phyloP scores from a whole-genome alignment of 139 green algal genomes.

The Micromonas pusilla region DNA sequence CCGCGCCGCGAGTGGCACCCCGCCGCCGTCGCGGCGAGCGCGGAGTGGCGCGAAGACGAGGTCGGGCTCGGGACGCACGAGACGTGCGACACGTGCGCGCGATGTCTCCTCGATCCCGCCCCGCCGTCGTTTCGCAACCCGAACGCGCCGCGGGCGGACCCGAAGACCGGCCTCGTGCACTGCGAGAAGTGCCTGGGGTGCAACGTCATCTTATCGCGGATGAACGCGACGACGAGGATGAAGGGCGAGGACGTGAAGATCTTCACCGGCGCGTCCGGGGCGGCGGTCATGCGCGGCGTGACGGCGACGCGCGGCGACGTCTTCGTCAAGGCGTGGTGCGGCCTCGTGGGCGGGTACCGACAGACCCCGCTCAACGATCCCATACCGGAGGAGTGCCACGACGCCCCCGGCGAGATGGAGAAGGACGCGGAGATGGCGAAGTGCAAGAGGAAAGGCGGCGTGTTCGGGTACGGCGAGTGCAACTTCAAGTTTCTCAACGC shows the following conservation, averaged over 20 bases:
- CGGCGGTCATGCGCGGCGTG: neutral
- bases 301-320: neutral
- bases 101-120: neutral
- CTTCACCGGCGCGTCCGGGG: neutral
- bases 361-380: neutral
- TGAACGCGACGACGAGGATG: neutral
- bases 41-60: neutral
- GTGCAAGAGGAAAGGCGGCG: neutral
- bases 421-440: neutral
- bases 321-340: constrained; percentile 26
- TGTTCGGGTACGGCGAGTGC: constrained; percentile 10
- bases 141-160: neutral
- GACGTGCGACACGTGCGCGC: constrained; percentile 17
- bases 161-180: neutral
- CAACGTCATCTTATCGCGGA: constrained; percentile 4
- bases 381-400: neutral
- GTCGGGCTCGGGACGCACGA: neutral
- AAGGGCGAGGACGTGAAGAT: neutral
- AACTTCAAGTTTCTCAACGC: constrained; percentile 19
- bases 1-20: no score
- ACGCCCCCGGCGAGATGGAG: neutral
- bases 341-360: neutral
- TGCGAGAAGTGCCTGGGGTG: constrained; percentile 13
- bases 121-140: neutral
- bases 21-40: no score